phyloP scores from a whole-genome alignment of 768 basidiomycete species.

The Panaeolus papilionaceus region DNA sequence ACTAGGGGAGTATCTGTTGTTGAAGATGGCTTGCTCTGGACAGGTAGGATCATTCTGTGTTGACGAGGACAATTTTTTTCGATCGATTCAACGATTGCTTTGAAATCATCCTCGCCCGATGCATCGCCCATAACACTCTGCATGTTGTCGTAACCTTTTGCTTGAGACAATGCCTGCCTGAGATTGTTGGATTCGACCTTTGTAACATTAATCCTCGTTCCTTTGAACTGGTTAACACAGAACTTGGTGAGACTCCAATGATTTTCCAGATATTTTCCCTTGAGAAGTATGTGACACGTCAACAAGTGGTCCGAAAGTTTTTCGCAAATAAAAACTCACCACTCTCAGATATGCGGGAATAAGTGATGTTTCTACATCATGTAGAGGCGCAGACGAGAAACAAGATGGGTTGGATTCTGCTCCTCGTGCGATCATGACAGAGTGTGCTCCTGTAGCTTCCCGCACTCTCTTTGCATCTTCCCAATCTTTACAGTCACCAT shows the following conservation, averaged over 20 bases:
- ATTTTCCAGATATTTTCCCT: slow-evolving; percentile 81
- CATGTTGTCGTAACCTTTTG: slow-evolving; percentile 68
- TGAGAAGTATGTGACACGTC: slow-evolving; percentile 19
- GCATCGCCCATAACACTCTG: slow-evolving; percentile 55
- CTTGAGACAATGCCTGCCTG: slow-evolving; percentile 57
- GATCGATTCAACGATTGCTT: slow-evolving; percentile 58
- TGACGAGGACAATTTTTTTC: slow-evolving; percentile 48
- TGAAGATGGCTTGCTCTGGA: slow-evolving; percentile 22
- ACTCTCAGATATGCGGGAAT: slow-evolving; percentile 78
- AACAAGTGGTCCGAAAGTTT: neutral
- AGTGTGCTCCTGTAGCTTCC: slow-evolving; percentile 82
- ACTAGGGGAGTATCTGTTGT: slow-evolving; percentile 33
- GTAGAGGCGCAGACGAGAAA: slow-evolving; percentile 73
- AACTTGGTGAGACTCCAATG: slow-evolving; percentile 89
- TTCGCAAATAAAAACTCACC: slow-evolving; percentile 42
- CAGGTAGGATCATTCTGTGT: slow-evolving; percentile 39
- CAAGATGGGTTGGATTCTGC: slow-evolving; percentile 94
- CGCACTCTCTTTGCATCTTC: slow-evolving; percentile 81
- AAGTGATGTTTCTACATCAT: slow-evolving; percentile 72
- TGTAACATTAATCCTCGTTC: slow-evolving; percentile 56
- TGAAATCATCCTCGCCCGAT: slow-evolving; percentile 69
- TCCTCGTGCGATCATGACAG: slow-evolving; percentile 95
- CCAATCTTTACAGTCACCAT: slow-evolving; percentile 88
- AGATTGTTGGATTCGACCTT: slow-evolving; percentile 66
- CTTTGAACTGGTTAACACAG: slow-evolving; percentile 84